Conservation (phyloP, 2,329 filamentous ascomycete species). For the Fonsecaea multimorphosa region DNA sequence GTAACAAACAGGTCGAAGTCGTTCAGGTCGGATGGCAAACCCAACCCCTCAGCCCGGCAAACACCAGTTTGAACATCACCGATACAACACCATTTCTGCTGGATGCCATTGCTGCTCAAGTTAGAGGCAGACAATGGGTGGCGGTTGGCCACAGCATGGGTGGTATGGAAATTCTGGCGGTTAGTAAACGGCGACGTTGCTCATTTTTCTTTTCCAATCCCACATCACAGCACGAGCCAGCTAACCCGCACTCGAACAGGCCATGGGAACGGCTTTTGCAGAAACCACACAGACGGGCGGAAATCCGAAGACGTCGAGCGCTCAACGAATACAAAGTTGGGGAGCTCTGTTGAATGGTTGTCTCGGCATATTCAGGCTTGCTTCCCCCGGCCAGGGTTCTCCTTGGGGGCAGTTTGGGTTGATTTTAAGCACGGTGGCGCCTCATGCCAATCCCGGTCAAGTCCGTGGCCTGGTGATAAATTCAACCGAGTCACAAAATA, state of each 20-base stretch:
- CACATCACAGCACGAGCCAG: neutral
- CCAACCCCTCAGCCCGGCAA: neutral
- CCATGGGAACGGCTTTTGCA: neutral
- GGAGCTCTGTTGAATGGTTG: neutral
- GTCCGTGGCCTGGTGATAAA: neutral
- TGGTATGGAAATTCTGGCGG: neutral
- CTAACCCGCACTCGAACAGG: neutral
- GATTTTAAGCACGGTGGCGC: rapidly evolving
- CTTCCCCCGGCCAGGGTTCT: neutral
- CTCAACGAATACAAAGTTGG: neutral
- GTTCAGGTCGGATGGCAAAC: neutral
- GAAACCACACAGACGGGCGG: neutral
- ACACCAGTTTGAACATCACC: neutral
- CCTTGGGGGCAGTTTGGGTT: neutral
- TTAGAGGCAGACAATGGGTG: neutral
- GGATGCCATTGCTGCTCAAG: neutral
- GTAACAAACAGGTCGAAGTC: neutral
- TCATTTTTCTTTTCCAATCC: neutral
- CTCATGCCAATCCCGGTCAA: neutral
- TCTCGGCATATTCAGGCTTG: neutral
- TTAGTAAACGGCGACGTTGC: neutral
- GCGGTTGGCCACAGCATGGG: neutral
- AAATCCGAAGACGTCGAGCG: neutral
- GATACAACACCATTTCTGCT: neutral
- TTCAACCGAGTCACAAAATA: neutral